Conservation (phyloP, 2,329 filamentous ascomycete genomes). For the Ceratocystis destructans region DNA sequence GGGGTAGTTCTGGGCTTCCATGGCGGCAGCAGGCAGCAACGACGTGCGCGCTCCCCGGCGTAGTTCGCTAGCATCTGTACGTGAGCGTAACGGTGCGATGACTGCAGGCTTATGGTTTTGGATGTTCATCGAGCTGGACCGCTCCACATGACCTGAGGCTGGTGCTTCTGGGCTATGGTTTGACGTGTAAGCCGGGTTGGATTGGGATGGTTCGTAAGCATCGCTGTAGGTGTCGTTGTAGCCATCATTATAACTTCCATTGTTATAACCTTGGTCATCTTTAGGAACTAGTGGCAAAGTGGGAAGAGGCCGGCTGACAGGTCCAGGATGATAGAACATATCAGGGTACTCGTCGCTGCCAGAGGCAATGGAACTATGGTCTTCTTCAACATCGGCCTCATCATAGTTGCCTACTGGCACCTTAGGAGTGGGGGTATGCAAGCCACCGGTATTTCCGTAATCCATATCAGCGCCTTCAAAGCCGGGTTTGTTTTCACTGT, state of each 20-base stretch:
- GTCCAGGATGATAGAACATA: constrained; percentile 84
- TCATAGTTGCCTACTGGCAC: constrained; percentile 85
- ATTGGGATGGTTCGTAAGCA: neutral
- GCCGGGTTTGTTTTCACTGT: constrained; percentile 27
- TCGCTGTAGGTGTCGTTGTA: neutral
- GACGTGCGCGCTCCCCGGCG: constrained; percentile 40
- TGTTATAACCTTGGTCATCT: constrained; percentile 2
- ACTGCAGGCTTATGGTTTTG: constrained; percentile 69
- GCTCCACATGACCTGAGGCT: constrained; percentile 29
- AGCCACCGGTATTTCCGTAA: constrained; percentile 76
- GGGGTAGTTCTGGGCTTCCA: constrained; percentile 30
- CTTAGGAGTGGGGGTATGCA: constrained; percentile 59
- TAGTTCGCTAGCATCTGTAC: constrained; percentile 78
- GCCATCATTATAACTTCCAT: neutral
- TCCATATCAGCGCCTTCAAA: constrained; percentile 60
- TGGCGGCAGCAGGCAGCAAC: constrained; percentile 28
- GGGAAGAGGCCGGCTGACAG: constrained; percentile 50
- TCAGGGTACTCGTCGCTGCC: constrained; percentile 63
- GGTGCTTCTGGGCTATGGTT: constrained; percentile 27
- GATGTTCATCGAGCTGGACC: constrained; percentile 71
- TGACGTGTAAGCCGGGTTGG: neutral
- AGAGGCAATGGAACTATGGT: constrained; percentile 46
- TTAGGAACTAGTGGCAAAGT: constrained; percentile 39
- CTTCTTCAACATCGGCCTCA: constrained; percentile 89
- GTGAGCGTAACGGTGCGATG: constrained; percentile 73